Evolutionary conservation across 2,329 filamentous ascomycete genomes (phyloP).

Genomic region (Cladosporium oxysporum): DNA sequence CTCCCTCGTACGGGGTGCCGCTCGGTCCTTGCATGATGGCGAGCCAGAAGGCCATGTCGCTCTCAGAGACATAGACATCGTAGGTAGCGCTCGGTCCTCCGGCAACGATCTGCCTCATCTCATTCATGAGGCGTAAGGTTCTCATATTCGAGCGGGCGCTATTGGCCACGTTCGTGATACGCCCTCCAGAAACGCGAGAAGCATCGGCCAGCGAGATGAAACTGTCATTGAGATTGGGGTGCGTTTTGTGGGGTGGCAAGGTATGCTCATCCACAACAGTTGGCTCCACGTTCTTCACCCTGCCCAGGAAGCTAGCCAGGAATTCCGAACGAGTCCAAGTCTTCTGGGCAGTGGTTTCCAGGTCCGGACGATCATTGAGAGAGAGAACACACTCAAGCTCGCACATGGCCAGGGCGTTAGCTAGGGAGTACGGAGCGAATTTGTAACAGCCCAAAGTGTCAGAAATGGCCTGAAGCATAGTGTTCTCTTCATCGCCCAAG

Average conservation of each 20-base stretch:
- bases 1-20: conserved; percentile 92
- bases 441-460: conserved; percentile 40
- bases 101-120: conserved; percentile 39
- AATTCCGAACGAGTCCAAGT: background rate
- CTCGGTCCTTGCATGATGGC: conserved; percentile 93
- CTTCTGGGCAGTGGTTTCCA: conserved; percentile 21
- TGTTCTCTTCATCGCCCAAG: conserved; percentile 35
- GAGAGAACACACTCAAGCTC: conserved; percentile 43
- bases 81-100: conserved; percentile 36
- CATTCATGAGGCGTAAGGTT: conserved; percentile 33
- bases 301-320: background rate
- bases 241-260: conserved; percentile 38
- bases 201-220: conserved; percentile 32
- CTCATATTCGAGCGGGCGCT: conserved; percentile 30
- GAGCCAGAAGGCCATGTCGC: conserved; percentile 95
- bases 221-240: conserved; percentile 36
- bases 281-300: background rate
- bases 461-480: conserved; percentile 35
- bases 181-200: background rate
- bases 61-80: conserved; percentile 68
- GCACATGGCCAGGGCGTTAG: conserved; percentile 40
- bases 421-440: conserved; percentile 39
- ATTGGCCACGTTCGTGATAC: background rate
- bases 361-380: conserved; percentile 36
- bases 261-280: conserved; percentile 35